A percentile compares a stretch with the other conserved stretches of the same genome.
These are phyloP conservation scores for Coemansia sp. DNA, from an alignment of 192 early-diverging fungal genomes.

Conservation along the genomic window DNA sequence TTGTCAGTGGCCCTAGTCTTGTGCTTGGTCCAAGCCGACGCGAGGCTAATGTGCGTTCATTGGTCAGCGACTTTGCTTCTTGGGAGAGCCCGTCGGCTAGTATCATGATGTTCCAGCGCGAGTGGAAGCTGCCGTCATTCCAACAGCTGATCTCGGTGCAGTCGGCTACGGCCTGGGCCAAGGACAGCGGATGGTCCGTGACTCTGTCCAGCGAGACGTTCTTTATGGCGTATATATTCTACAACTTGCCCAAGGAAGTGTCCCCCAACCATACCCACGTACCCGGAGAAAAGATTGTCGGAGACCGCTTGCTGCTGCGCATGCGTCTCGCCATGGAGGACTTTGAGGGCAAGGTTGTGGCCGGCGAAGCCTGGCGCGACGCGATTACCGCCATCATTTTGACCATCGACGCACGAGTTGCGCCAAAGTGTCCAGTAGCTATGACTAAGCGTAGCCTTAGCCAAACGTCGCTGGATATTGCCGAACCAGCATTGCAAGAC, in stretches of 20 bases:
- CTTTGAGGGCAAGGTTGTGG: slow-evolving; percentile 37
- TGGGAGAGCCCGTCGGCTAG: slow-evolving; percentile 57
- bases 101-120: slow-evolving; percentile 59
- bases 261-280: slow-evolving; percentile 23
- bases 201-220: slow-evolving; percentile 55
- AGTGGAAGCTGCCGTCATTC: slow-evolving; percentile 59
- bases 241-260: slow-evolving; percentile 46
- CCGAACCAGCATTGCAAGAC: slow-evolving; percentile 16
- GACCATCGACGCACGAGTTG: slow-evolving; percentile 51
- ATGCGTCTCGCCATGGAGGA: slow-evolving; percentile 58
- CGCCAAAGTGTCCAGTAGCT: slow-evolving; percentile 30
- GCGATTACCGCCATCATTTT: slow-evolving; percentile 53
- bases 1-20: slow-evolving; percentile 26
- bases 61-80: slow-evolving; percentile 53
- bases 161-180: slow-evolving; percentile 47
- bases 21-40: slow-evolving; percentile 38
- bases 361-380: slow-evolving; percentile 54
- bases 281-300: slow-evolving; percentile 36
- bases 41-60: slow-evolving; percentile 43
- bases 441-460: slow-evolving; percentile 39
- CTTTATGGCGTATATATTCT: slow-evolving; percentile 55
- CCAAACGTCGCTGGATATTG: slow-evolving; percentile 27
- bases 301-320: slow-evolving; percentile 55
- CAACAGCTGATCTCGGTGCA: slow-evolving; percentile 52
- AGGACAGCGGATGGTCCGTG: slow-evolving; percentile 49